A percentile compares a stretch with the other conserved stretches of the same genome.
Evolutionary conservation across 371 early-diverging fungal species (phyloP).

Genomic region (Lichtheimia ramosa): DNA sequence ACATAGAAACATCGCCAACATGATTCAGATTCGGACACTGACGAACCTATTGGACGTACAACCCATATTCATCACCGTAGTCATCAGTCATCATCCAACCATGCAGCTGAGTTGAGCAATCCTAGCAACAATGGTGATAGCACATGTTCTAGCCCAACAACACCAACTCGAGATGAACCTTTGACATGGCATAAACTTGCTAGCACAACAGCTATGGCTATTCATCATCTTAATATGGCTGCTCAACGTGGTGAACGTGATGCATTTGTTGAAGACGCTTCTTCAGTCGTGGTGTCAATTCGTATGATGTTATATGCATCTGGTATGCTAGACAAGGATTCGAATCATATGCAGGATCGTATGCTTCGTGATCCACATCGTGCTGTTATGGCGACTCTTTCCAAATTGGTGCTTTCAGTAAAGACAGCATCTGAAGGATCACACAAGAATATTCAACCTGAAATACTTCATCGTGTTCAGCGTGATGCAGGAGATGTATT

Average conservation of each 20-base stretch:
- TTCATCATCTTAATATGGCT: slow-evolving; percentile 40
- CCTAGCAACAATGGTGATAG: no score
- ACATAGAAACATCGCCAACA: no score
- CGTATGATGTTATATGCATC: slow-evolving; percentile 81
- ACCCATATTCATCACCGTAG: no score
- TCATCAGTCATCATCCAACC: no score
- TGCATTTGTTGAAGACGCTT: slow-evolving; percentile 10
- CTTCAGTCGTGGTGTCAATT: slow-evolving; percentile 74
- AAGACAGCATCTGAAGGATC: slow-evolving; percentile 55
- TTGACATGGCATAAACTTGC: slow-evolving; percentile 40
- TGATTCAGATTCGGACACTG: slow-evolving; percentile 10
- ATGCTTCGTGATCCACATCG: slow-evolving; percentile 26
- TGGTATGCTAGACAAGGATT: slow-evolving; percentile 59
- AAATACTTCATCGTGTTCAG: slow-evolving; percentile 28
- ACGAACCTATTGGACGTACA: not conserved
- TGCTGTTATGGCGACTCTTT: slow-evolving; percentile 73
- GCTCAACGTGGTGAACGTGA: slow-evolving; percentile 46
- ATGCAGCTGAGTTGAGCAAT: no score
- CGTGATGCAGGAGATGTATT: slow-evolving; percentile 64
- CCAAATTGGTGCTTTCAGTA: slow-evolving; percentile 63
- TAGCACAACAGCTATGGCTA: slow-evolving; percentile 46
- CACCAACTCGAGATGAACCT: slow-evolving; percentile 8
- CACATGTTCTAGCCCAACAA: not conserved
- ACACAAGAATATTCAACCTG: slow-evolving; percentile 42
- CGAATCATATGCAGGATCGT: slow-evolving; percentile 52